These are phyloP conservation scores for Eucalyptus curtisii DNA, from an alignment of 345 rosid genomes.

Conservation along the genomic window DNA sequence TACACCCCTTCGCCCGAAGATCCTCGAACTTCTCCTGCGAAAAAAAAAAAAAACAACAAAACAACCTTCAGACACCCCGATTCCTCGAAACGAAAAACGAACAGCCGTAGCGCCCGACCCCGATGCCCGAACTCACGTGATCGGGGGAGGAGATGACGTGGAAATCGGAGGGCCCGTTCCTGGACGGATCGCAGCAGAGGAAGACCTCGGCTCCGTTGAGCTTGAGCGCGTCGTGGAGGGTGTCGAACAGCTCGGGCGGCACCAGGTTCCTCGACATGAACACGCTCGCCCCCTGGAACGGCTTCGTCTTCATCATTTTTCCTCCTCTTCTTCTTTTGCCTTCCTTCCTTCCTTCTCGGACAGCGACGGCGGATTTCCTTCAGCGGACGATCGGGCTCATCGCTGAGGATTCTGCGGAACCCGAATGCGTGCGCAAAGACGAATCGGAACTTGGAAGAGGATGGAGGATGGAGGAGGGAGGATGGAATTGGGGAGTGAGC, in stretches of 20 bases:
- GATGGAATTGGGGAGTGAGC: neutral
- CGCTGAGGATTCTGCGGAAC: neutral
- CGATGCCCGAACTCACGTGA: conserved; percentile 20
- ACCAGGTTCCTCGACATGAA: conserved; percentile 85
- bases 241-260: conserved; percentile 79
- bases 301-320: conserved; percentile 38
- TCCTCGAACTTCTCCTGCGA: conserved; percentile 84
- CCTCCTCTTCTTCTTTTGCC: too few relatives aligned
- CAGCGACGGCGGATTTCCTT: neutral
- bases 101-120: neutral
- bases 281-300: conserved; percentile 62
- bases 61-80: neutral
- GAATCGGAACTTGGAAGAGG: neutral
- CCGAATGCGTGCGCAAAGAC: neutral
- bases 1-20: conserved; percentile 75
- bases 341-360: neutral
- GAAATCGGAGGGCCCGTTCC: conserved; percentile 56
- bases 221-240: conserved; percentile 76
- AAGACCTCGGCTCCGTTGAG: conserved; percentile 74
- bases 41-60: neutral
- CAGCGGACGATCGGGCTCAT: neutral
- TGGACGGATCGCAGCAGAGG: conserved; percentile 90
- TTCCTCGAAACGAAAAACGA: neutral
- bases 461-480: neutral
- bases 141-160: conserved; percentile 76